Percentiles rank a stretch among this genome's conserved stretches.
Conservation (phyloP, 768 basidiomycete genomes). For the Cystobasidium onofrii region DNA sequence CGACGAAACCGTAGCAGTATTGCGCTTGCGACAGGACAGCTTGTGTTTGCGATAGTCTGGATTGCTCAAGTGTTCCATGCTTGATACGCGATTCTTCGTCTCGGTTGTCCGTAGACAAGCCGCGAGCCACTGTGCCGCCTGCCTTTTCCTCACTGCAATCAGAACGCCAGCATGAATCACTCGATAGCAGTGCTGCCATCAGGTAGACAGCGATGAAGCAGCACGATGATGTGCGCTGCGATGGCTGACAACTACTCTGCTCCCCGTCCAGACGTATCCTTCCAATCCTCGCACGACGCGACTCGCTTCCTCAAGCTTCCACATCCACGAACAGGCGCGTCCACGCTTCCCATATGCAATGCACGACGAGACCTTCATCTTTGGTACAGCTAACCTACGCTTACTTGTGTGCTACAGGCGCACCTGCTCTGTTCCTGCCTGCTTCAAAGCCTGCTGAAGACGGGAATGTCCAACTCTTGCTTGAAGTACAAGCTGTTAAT, state of each 20-base stretch:
- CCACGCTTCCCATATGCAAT: not conserved
- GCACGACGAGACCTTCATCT: not conserved
- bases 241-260: not conserved
- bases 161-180: conserved; percentile 13
- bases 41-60: too few relatives aligned
- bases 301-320: conserved; percentile 31
- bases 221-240: not conserved
- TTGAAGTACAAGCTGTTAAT: conserved; percentile 34
- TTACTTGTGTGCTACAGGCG: not conserved
- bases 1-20: too few relatives aligned
- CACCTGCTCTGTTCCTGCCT: conserved; percentile 12
- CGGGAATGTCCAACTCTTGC: conserved; percentile 3
- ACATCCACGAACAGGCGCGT: conserved; percentile 32
- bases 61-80: too few relatives aligned
- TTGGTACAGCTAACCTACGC: not conserved
- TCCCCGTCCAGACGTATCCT: not conserved
- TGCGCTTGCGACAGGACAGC: too few relatives aligned
- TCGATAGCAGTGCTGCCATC: conserved; percentile 25
- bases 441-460: not conserved
- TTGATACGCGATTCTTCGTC: too few relatives aligned
- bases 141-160: not conserved
- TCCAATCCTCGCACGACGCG: not conserved
- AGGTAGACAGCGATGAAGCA: not conserved
- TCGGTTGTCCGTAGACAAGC: too few relatives aligned
- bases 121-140: too few relatives aligned